Conservation (phyloP, 805 yeast genomes). For the Kazachstania viticola region DNA sequence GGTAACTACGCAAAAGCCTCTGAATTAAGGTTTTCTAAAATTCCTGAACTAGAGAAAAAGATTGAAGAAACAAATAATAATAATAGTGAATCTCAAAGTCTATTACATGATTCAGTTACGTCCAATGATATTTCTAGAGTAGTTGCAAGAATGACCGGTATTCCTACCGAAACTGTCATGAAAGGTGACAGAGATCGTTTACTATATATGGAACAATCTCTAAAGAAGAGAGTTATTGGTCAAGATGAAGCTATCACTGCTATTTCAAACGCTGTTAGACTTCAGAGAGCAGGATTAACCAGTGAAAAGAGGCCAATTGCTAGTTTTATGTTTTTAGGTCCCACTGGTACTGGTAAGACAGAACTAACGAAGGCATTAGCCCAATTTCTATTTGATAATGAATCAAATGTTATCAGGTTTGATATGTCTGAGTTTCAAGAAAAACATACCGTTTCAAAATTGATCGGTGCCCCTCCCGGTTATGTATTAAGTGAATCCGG, state of each 20-base stretch:
- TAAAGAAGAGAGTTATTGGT: slow-evolving; percentile 76
- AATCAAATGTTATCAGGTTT: slow-evolving; percentile 74
- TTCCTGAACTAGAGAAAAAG: slow-evolving; percentile 64
- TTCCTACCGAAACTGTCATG: slow-evolving; percentile 82
- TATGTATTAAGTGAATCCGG: slow-evolving; percentile 88
- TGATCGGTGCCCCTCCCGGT: slow-evolving; percentile 97
- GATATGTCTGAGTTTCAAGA: slow-evolving; percentile 99
- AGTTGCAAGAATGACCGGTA: slow-evolving; percentile 89
- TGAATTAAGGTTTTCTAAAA: slow-evolving; percentile 73
- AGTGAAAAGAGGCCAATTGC: slow-evolving; percentile 93
- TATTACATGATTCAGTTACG: slow-evolving; percentile 76
- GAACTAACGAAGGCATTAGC: slow-evolving; percentile 90
- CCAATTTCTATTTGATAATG: slow-evolving; percentile 83
- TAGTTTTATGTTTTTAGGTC: slow-evolving; percentile 91
- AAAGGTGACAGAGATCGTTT: slow-evolving; percentile 91
- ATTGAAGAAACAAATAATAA: slow-evolving; percentile 37
- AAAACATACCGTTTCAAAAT: slow-evolving; percentile 77
- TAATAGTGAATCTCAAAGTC: slow-evolving; percentile 17
- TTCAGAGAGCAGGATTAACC: slow-evolving; percentile 94
- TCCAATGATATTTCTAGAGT: slow-evolving; percentile 90
- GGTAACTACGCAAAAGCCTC: slow-evolving; percentile 87
- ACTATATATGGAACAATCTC: slow-evolving; percentile 71
- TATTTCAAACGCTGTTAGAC: slow-evolving; percentile 85
- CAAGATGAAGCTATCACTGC: slow-evolving; percentile 91
- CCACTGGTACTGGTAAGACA: slow-evolving; percentile 98